A percentile compares a stretch with the other conserved stretches of the same genome.
phyloP scores from a whole-genome alignment of 106 monocot species.

The Acanthochlamys bracteata region DNA sequence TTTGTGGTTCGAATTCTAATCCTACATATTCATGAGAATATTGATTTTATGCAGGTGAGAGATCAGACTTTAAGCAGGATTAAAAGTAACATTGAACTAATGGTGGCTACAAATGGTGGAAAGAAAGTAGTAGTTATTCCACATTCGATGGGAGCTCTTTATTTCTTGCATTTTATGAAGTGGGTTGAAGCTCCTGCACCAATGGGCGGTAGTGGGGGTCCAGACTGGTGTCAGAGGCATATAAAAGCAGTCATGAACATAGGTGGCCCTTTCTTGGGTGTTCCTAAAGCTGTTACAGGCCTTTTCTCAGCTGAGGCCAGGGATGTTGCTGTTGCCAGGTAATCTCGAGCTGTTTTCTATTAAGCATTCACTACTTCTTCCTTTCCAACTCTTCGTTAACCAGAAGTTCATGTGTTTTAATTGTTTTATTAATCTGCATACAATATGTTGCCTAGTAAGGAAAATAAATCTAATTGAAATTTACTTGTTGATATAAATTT shows the following conservation, averaged over 20 bases:
- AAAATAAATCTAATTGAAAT: no score
- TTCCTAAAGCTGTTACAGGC: conserved; percentile 91
- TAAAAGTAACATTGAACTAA: conserved; percentile 94
- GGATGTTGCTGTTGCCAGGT: conserved; percentile 98
- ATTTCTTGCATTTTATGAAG: conserved; percentile 99
- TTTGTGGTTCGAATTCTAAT: no score
- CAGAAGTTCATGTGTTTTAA: no score
- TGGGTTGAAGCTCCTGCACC: conserved; percentile 97
- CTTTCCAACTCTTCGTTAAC: no score
- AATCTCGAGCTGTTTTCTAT: background rate
- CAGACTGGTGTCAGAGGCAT: conserved; percentile 86
- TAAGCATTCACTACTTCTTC: no score
- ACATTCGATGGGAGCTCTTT: conserved; percentile 96
- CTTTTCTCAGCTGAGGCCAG: conserved; percentile 92
- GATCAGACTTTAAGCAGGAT: conserved; percentile 91
- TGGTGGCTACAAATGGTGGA: conserved; percentile 87
- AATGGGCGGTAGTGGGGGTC: conserved; percentile 83
- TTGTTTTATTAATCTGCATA: no score
- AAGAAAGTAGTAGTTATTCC: conserved; percentile 99
- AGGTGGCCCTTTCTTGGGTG: conserved; percentile 96
- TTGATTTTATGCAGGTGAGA: conserved; percentile 44
- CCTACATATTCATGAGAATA: background rate
- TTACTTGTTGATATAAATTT: no score
- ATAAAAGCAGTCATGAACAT: conserved; percentile 99
- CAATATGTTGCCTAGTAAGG: no score